Evolutionary conservation across 208 protist species (phyloP), one percentile per base, ranked within the genome.

Genomic region (Angomonas ambiguus): DNA sequence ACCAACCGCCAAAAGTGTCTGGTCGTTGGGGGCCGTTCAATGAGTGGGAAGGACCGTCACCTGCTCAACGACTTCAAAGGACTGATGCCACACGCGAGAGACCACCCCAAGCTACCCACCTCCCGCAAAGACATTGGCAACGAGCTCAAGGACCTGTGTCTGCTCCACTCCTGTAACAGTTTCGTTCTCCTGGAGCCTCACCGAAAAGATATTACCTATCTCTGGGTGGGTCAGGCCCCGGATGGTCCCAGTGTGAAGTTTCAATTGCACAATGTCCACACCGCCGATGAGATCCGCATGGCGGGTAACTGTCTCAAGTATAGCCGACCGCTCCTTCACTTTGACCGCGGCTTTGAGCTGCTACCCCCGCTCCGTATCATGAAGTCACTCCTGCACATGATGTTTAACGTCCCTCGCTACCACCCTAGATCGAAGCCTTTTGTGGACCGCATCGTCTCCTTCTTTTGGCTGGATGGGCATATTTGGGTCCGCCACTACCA

Each of bases 401-500:
- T 93, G 27, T 99, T 99, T 79, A 94, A 94, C 56, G 98, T 93
- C 0, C 98, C 98, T 18, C 84, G 93, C 38, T 87, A 92, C 48
- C 97, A 99, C 80, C 94, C 96, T 35, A 98, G 98, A 66, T 97
- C 88, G 58, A 99, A 99, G 77, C 98, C 98, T 8, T 99, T 99
- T 74, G 72, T 99, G 31, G 98, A 99, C 77, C 98, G 98, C 76
- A 91, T 99, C 48, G 85, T 99, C 51, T 86, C 74, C 32, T 99
- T 99, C 74, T 97, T 92, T 71, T 92, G 96, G 65, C 85, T 98
- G 25, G 98, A 99, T 68, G 72, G 85, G 34, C 92, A 95, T 63
- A 98, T 99, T 61, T 99, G 97, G 98, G 98, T 99, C 65, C 87
- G 98, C 53, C 96, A 99, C 80, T 99, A 99, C 73, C 98, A 99